These are phyloP conservation scores for Oldenlandia corymbosa DNA, from an alignment of 257 asterid genomes.

Conservation along the genomic window DNA sequence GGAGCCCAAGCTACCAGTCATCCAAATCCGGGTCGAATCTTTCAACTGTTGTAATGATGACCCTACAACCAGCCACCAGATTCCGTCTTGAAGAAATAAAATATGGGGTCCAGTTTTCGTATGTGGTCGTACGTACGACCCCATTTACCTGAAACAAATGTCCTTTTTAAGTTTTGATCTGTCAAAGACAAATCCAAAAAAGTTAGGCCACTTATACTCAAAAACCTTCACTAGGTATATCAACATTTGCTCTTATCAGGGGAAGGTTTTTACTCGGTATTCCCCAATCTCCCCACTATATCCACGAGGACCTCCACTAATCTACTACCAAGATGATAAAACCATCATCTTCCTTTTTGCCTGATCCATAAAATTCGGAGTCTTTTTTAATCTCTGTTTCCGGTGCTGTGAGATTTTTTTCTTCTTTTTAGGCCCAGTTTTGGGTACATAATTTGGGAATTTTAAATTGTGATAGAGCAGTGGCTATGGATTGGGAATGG, in stretches of 20 bases:
- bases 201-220: background rate
- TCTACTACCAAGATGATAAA: no score
- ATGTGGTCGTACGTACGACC: conserved; percentile 39
- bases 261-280: conserved; percentile 46
- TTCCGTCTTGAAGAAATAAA: no score
- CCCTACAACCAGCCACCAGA: no score
- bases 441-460: background rate
- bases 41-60: no score
- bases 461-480: background rate
- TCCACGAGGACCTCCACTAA: background rate
- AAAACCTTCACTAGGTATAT: conserved; percentile 14
- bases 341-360: background rate
- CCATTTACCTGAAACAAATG: conserved; percentile 3
- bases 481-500: conserved; percentile 64
- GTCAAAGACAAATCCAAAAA: background rate
- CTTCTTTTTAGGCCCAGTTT: background rate
- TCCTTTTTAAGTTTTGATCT: background rate
- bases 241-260: conserved; percentile 28
- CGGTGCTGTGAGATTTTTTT: no score
- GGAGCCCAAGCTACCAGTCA: no score
- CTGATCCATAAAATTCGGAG: background rate
- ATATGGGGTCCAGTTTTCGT: no score
- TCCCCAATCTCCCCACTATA: background rate
- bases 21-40: no score
- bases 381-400: no score